Evolutionary conservation across 2,329 filamentous ascomycete genomes (phyloP).

Genomic region (Alternaria conjuncta): DNA sequence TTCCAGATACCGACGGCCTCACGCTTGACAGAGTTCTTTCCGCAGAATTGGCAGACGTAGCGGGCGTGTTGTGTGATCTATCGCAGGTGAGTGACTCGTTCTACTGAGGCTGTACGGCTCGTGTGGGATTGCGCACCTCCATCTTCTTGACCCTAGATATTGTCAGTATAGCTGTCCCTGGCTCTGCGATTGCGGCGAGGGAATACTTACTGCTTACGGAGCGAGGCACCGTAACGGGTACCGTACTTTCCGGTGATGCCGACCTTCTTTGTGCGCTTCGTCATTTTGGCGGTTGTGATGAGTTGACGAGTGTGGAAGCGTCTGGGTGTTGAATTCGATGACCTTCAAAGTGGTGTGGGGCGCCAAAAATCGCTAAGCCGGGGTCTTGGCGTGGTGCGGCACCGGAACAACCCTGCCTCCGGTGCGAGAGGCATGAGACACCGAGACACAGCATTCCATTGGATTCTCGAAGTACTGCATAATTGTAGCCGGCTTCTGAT

Average conservation of each 20-base stretch:
- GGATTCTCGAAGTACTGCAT: background rate
- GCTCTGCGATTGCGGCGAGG: background rate
- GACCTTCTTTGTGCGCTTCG: slow-evolving; percentile 67
- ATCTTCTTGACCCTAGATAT: slow-evolving; percentile 84
- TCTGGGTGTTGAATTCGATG: slow-evolving; percentile 20
- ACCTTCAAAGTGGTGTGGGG: slow-evolving; percentile 6
- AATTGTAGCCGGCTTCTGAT: background rate
- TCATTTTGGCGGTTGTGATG: slow-evolving; percentile 62
- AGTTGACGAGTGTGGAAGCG: slow-evolving; percentile 23
- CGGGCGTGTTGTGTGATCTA: slow-evolving; percentile 93
- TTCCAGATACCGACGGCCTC: slow-evolving; percentile 95
- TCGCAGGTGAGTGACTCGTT: slow-evolving; percentile 27
- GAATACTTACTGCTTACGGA: slow-evolving; percentile 76
- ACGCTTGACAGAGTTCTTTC: slow-evolving; percentile 91
- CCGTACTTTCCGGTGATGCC: slow-evolving; percentile 98
- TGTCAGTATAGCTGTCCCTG: background rate
- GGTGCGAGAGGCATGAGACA: background rate
- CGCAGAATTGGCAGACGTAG: slow-evolving; percentile 91
- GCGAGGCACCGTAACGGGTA: slow-evolving; percentile 97
- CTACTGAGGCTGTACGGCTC: slow-evolving; percentile 5
- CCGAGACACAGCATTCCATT: background rate
- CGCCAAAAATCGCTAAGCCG: slow-evolving; percentile 12
- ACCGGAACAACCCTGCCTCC: slow-evolving; percentile 18
- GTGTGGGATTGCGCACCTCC: slow-evolving; percentile 61
- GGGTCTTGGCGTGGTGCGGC: slow-evolving; percentile 1